Evolutionary conservation across 2,329 filamentous ascomycete genomes (phyloP).

Genomic region (Escovopsis sp.): DNA sequence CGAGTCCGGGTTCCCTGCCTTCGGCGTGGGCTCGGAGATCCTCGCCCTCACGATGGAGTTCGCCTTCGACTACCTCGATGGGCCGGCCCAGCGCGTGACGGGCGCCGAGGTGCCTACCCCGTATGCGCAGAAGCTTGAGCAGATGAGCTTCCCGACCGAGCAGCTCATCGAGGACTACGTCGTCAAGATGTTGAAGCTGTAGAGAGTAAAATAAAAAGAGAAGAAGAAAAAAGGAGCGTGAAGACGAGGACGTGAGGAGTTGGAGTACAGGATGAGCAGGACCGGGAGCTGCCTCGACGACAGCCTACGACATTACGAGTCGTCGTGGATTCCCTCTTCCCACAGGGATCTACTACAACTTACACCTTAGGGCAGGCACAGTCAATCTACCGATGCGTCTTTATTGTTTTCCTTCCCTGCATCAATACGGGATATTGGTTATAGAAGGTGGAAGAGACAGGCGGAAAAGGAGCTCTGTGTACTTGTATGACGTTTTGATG

Average conservation of each 20-base stretch:
- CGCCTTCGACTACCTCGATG: slow-evolving; percentile 92
- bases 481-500: slow-evolving; percentile 29
- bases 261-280: too few species aligned
- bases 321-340: too few species aligned
- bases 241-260: too few species aligned
- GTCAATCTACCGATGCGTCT: slow-evolving; percentile 6
- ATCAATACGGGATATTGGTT: too few species aligned
- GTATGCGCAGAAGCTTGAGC: slow-evolving; percentile 83
- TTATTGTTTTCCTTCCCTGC: slow-evolving; percentile 8
- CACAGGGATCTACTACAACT: too few species aligned
- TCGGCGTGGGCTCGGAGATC: slow-evolving; percentile 84
- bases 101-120: slow-evolving; percentile 96
- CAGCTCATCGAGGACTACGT: slow-evolving; percentile 74
- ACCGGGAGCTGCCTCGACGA: too few species aligned
- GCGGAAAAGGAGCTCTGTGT: slow-evolving; percentile 21
- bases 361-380: slow-evolving; percentile 6
- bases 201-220: slow-evolving; percentile 15
- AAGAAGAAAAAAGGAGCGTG: not conserved
- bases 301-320: too few species aligned
- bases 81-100: slow-evolving; percentile 83
- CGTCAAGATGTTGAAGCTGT: slow-evolving; percentile 75
- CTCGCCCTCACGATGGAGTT: slow-evolving; percentile 94
- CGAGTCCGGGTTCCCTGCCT: slow-evolving; percentile 92
- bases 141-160: slow-evolving; percentile 90
- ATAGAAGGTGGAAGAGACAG: slow-evolving; percentile 23